Percentiles rank a stretch among this genome's conserved stretches.
phyloP scores from a whole-genome alignment of 306 rosid genomes.

The Datisca glomerata region DNA sequence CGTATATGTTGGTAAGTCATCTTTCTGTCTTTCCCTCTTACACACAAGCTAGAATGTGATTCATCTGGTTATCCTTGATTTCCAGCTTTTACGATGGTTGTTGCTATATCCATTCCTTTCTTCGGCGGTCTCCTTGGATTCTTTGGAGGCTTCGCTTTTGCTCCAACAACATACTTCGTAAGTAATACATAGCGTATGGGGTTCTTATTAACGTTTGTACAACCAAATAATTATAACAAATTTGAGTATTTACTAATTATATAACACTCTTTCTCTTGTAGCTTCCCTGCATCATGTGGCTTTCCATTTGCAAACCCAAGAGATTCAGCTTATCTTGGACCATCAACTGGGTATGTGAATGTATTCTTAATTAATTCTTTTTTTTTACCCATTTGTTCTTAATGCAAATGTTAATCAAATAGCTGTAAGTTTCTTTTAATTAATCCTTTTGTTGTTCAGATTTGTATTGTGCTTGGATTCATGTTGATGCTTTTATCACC shows the following conservation, averaged over 20 bases:
- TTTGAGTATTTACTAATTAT: background rate
- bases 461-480: conserved; percentile 54
- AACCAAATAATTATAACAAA: background rate
- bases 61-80: background rate
- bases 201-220: background rate
- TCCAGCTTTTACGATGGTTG: conserved; percentile 45
- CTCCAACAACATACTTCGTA: conserved; percentile 80
- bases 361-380: too few species aligned
- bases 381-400: too few species aligned
- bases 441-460: conserved; percentile 19
- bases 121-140: conserved; percentile 81
- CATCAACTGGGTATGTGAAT: conserved; percentile 61
- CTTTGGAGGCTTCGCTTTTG: conserved; percentile 82
- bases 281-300: conserved; percentile 89
- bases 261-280: conserved; percentile 22
- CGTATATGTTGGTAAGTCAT: conserved; percentile 39
- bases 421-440: background rate
- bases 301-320: conserved; percentile 44
- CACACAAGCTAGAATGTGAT: too few species aligned
- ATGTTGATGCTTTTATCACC: conserved; percentile 58
- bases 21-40: too few species aligned
- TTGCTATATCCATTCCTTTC: conserved; percentile 63
- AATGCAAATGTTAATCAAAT: too few species aligned
- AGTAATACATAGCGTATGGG: conserved; percentile 11
- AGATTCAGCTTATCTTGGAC: conserved; percentile 53